Evolutionary conservation across 768 basidiomycete genomes (phyloP).

Genomic region (Goffeauzyma gilvescens): DNA sequence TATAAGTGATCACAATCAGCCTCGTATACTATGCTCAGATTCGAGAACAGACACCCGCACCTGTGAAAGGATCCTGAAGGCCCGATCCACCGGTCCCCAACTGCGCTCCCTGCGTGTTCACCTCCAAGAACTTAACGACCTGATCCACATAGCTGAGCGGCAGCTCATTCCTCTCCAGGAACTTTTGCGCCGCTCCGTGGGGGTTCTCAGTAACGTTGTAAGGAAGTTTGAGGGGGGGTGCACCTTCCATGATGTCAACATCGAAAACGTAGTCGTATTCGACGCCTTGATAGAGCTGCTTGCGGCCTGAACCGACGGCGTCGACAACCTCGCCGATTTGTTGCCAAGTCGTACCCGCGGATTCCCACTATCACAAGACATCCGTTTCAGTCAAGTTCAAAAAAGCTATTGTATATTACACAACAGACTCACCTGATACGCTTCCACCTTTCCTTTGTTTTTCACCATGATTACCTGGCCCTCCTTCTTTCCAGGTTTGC

Average conservation of each 20-base stretch:
- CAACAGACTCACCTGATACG: conserved; percentile 53
- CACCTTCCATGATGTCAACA: conserved; percentile 84
- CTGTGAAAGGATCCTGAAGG: conserved; percentile 79
- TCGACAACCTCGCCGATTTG: conserved; percentile 93
- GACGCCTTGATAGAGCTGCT: conserved; percentile 75
- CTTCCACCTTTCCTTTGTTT: conserved; percentile 62
- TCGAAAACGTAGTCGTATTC: conserved; percentile 98
- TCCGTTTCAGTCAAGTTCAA: conserved; percentile 2
- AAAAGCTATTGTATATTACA: background rate
- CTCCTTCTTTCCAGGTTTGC: conserved; percentile 62
- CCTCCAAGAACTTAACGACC: conserved; percentile 81
- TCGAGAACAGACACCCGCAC: conserved; percentile 35
- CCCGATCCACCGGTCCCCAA: conserved; percentile 39
- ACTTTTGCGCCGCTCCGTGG: conserved; percentile 69
- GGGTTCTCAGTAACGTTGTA: conserved; percentile 92
- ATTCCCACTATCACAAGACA: conserved; percentile 51
- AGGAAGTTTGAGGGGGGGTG: conserved; percentile 78
- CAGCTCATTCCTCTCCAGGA: conserved; percentile 65
- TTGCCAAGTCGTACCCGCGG: conserved; percentile 50
- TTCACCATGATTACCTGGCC: conserved; percentile 87
- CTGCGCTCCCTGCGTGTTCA: conserved; percentile 61
- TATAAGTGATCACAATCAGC: too few species aligned
- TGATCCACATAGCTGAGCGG: conserved; percentile 67
- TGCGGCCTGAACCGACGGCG: conserved; percentile 72
- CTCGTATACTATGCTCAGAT: too few species aligned